A percentile compares a stretch with the other conserved stretches of the same genome.
phyloP scores from a whole-genome alignment of 495 filamentous ascomycete genomes.

The Xylaria nigripes region DNA sequence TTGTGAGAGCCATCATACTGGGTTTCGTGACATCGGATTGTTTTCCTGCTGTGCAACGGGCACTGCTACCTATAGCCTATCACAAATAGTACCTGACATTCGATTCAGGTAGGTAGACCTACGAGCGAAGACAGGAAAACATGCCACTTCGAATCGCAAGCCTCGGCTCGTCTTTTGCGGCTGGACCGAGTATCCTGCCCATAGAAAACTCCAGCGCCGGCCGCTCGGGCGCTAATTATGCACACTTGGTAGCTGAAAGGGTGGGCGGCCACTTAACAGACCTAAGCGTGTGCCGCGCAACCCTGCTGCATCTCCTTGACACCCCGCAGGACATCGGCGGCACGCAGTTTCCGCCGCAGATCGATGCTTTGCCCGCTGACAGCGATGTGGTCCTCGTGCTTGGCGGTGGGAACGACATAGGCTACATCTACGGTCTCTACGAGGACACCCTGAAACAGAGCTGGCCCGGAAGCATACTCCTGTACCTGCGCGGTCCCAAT shows the following conservation, averaged over 20 bases:
- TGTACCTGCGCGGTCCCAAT: conserved; percentile 11
- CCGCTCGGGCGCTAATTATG: conserved; percentile 37
- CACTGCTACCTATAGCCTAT: too few relatives aligned
- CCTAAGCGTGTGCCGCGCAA: conserved; percentile 37
- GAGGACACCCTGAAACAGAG: conserved; percentile 22
- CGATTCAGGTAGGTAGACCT: not conserved
- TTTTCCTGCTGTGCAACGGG: conserved; percentile 1
- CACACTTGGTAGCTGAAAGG: conserved; percentile 30
- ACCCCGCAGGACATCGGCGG: conserved; percentile 28
- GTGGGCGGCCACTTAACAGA: conserved; percentile 30
- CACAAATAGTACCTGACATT: not conserved
- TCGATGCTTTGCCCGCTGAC: conserved; percentile 28
- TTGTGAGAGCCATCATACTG: not conserved
- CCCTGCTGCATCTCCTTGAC: conserved; percentile 33
- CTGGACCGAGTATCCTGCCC: conserved; percentile 37
- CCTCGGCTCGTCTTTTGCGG: conserved; percentile 39
- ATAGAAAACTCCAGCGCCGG: conserved; percentile 24
- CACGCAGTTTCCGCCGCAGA: conserved; percentile 30
- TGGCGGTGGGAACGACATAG: conserved; percentile 40
- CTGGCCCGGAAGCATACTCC: conserved; percentile 12
- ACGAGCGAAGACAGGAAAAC: not conserved
- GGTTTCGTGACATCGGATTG: conserved; percentile 8
- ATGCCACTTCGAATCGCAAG: conserved; percentile 27
- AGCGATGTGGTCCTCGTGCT: conserved; percentile 35
- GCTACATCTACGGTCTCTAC: conserved; percentile 35